Base-by-base conservation (phyloP, 2,329 filamentous ascomycete genomes). In the Diplodia seriata region DNA sequence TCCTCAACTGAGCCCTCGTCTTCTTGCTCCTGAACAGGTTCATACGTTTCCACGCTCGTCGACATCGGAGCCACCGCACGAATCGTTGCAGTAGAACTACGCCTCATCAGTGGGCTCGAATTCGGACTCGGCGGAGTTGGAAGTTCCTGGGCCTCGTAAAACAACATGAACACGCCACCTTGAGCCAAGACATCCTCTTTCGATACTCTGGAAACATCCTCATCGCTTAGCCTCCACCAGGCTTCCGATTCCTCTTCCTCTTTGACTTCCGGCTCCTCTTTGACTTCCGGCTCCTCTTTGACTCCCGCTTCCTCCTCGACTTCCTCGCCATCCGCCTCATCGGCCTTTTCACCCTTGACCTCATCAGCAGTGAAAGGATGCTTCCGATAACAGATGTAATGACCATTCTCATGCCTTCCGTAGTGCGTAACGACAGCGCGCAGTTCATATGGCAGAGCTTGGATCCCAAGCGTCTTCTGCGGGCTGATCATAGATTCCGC, bases 211-310 rank as follows among this genome's bases (percentile, higher is more conserved):
- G 84, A 87, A 8, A 98, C 94, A 70, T 91, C 89, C 69, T 97
- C 92, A 74, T 98, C 94, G 76, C 94, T 98, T 33, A 98, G 84
- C 18, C 91, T 86, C 90, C 93, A 99, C 95, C 95, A 98, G 69
- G 87, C 86, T 71, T 86, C 70, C 15, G 73, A 70, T 1, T 71
- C 68, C 15, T 57, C 50, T 18, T 63, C 31, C 1, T 50, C 51
- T 4, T 50, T 50, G 3, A 47, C 26, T 9, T 64, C 59, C 43
- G 53, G 29, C 7, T 67, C 56, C 26, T 50, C 12, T 11, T 36
- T 36, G 3, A 47, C 26, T 9, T 64, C 59, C 43, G 53, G 29
- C 7, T 67, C 56, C 26, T 50, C 12, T 11, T 36, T 36, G 33
- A 36, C 86, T 71, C 86, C 70, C 15, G 73, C 70, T 1, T 71